Evolutionary conservation across 495 filamentous ascomycete genomes (phyloP), one percentile per base, ranked within the genome.

Genomic region (Haplographium delicatum): DNA sequence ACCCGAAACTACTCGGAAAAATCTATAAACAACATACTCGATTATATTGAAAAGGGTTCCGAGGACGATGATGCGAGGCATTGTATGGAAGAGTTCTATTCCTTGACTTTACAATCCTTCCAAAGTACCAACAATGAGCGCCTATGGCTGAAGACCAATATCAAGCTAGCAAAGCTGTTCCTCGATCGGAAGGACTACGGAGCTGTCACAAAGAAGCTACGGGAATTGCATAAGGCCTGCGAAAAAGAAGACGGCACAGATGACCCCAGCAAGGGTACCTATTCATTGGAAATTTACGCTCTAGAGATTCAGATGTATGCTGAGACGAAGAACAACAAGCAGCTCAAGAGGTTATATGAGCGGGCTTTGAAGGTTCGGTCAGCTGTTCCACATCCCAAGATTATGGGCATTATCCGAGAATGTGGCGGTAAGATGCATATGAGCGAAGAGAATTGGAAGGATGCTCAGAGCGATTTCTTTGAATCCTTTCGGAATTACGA

Each of bases 371-470:
- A 84, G 42, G 91, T 98, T 18, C 81, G 87, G 44, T 97, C 93
- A 37, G 93, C 94, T 0, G 94, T 98, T 6, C 91, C 93, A 9
- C 93, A 98, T 67, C 93, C 93, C 44, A 95, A 95, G 71, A 95
- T 98, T 61, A 96, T 97, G 88, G 93, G 93, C 26, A 89, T 97
- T 63, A 97, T 98, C 62, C 86, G 94, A 43, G 93, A 98, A 68
- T 97, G 93, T 66, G 94, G 93, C 57, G 93, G 93, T 52, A 98
- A 98, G 73, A 98, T 98, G 93, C 91, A 98, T 68, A 96, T 98
- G 94, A 95, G 88, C 62, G 93, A 98, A 73, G 93, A 97, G 70
- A 96, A 96, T 66, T 98, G 93, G 93, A 88, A 95, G 67, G 87
- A 89, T 50, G 93, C 93, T 4, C 91, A 96, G 63, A 91, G 82